A percentile compares a stretch with the other conserved stretches of the same genome.
Conservation (phyloP, 352 stramenopile genomes). For the Globisporangium takayamanum region DNA sequence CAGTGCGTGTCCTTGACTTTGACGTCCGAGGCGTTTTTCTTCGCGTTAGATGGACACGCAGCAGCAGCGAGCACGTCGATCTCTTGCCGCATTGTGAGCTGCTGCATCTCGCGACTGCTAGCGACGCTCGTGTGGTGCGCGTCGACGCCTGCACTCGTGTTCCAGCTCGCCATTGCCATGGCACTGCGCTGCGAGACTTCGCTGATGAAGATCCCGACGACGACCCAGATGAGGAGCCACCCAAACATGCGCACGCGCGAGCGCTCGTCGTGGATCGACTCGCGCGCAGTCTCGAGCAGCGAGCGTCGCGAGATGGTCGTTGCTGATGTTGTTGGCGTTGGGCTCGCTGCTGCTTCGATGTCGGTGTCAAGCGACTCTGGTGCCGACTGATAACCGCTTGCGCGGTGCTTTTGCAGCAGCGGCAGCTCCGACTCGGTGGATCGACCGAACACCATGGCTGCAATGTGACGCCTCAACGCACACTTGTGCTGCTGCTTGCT, state of each 20-base stretch:
- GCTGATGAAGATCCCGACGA: constrained; percentile 41
- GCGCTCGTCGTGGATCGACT: constrained; percentile 27
- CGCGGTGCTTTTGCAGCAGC: constrained; percentile 12
- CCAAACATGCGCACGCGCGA: constrained; percentile 30
- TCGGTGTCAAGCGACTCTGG: neutral
- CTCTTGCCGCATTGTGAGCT: constrained; percentile 45
- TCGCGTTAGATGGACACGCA: constrained; percentile 12
- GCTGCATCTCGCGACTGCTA: constrained; percentile 20
- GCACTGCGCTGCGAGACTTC: constrained; percentile 14
- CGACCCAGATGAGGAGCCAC: constrained; percentile 44
- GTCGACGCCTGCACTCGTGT: neutral
- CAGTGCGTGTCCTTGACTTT: constrained; percentile 41
- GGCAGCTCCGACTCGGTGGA: constrained; percentile 15
- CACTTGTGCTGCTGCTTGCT: neutral
- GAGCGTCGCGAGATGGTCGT: neutral
- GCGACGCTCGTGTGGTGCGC: constrained; percentile 17
- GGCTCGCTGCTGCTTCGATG: neutral
- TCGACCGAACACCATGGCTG: neutral
- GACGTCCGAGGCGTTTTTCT: neutral
- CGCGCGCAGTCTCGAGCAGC: constrained; percentile 6
- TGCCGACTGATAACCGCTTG: constrained; percentile 4
- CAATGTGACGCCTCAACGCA: neutral
- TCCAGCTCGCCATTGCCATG: constrained; percentile 8
- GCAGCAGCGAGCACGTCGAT: constrained; percentile 45
- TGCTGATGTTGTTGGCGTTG: neutral